phyloP scores from a whole-genome alignment of 129 eudicot species.

The Lonicera japonica region DNA sequence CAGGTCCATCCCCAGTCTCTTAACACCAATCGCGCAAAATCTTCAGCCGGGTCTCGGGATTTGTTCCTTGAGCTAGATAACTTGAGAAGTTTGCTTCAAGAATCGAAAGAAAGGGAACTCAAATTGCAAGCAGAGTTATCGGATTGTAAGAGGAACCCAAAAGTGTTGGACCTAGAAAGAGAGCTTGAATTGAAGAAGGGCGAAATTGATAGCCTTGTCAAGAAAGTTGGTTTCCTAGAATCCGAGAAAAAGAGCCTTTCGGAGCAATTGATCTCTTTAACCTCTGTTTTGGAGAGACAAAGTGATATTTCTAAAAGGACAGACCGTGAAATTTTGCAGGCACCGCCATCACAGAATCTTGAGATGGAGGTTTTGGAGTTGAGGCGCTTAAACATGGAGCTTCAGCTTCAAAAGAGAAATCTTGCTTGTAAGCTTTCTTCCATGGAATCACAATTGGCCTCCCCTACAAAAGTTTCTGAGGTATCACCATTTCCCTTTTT shows the following conservation, averaged over 20 bases:
- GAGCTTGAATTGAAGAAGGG: slow-evolving; percentile 42
- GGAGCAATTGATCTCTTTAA: slow-evolving; percentile 39
- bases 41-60: slow-evolving; percentile 55
- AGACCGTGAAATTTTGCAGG: slow-evolving; percentile 5
- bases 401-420: slow-evolving; percentile 82
- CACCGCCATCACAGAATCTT: slow-evolving; percentile 14
- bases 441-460: slow-evolving; percentile 64
- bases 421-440: slow-evolving; percentile 67
- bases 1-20: slow-evolving; percentile 72
- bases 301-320: slow-evolving; percentile 33
- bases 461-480: slow-evolving; percentile 48
- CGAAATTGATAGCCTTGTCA: slow-evolving; percentile 48
- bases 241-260: slow-evolving; percentile 44
- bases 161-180: slow-evolving; percentile 48
- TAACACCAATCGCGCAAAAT: slow-evolving; percentile 26
- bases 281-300: slow-evolving; percentile 32
- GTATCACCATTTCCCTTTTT: slow-evolving; percentile 19
- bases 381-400: slow-evolving; percentile 83
- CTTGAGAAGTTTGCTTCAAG: slow-evolving; percentile 71
- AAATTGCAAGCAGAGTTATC: slow-evolving; percentile 59
- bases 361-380: slow-evolving; percentile 79
- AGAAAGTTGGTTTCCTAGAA: slow-evolving; percentile 44
- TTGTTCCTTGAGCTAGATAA: slow-evolving; percentile 72
- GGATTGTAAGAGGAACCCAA: slow-evolving; percentile 43
- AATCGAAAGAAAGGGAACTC: slow-evolving; percentile 74